These are phyloP conservation scores for Hypericum androsaemum DNA, from an alignment of 345 rosid genomes.

Conservation along the genomic window DNA sequence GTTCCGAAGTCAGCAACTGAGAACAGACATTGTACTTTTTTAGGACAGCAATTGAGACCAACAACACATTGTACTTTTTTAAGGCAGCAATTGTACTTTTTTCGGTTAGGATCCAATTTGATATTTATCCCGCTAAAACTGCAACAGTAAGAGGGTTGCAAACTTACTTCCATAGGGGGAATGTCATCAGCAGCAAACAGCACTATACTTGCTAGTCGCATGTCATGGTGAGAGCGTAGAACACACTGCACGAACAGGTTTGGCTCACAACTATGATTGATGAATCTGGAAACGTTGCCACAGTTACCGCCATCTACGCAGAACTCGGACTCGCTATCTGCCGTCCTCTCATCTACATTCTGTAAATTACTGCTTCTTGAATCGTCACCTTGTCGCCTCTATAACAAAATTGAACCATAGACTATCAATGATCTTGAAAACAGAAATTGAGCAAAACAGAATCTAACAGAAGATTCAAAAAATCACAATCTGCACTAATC, in stretches of 20 bases:
- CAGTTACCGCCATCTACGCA: slow-evolving; percentile 16
- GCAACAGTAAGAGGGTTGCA: slow-evolving; percentile 29
- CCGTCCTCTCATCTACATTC: slow-evolving; percentile 6
- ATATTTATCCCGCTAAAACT: slow-evolving; percentile 26
- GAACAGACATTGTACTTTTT: no score
- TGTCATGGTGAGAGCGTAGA: slow-evolving; percentile 19
- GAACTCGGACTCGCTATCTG: slow-evolving; percentile 18
- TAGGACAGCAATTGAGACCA: no score
- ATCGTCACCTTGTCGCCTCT: slow-evolving; percentile 19
- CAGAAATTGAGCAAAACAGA: no score
- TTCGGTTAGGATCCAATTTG: slow-evolving; percentile 8
- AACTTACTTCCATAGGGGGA: slow-evolving; percentile 16
- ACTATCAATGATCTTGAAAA: no score
- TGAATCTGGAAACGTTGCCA: slow-evolving; percentile 25
- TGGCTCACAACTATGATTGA: slow-evolving; percentile 21
- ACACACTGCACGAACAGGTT: slow-evolving; percentile 20
- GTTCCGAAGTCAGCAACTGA: no score
- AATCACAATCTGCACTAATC: no score
- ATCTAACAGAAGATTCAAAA: no score
- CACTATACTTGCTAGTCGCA: slow-evolving; percentile 19
- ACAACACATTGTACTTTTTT: no score
- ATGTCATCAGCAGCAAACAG: slow-evolving; percentile 24
- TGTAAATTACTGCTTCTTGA: slow-evolving; percentile 3
- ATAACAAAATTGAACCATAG: slow-evolving; percentile 5
- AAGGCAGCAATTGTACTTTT: no score